Percentiles rank a stretch among this genome's conserved stretches.
Conservation (phyloP, 2,329 filamentous ascomycete species). For the Verticillium nubilum region DNA sequence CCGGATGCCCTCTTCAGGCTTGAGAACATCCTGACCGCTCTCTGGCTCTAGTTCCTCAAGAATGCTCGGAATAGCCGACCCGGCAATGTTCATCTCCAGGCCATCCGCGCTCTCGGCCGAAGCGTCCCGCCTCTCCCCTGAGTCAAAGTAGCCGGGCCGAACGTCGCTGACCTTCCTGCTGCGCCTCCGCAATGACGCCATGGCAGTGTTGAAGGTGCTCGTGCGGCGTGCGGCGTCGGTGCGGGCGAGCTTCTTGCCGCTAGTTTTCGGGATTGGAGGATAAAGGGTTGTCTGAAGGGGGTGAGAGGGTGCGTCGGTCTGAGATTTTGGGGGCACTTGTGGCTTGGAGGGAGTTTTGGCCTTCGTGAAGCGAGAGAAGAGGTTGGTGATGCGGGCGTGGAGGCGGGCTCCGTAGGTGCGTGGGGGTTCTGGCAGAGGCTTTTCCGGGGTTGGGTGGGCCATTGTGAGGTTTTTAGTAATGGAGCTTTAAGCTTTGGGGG, state of each 20-base stretch:
- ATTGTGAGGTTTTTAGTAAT: background rate
- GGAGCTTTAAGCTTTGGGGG: background rate
- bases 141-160: conserved; percentile 9
- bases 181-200: conserved; percentile 1
- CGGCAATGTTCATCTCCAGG: conserved; percentile 10
- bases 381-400: background rate
- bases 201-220: background rate
- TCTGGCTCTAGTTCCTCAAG: background rate
- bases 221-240: background rate
- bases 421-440: background rate
- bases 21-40: background rate
- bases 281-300: background rate
- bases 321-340: background rate
- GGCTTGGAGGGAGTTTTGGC: background rate
- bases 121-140: background rate
- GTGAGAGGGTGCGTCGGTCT: background rate
- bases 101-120: background rate
- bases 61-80: background rate
- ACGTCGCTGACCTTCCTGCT: conserved; percentile 1
- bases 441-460: background rate
- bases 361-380: background rate
- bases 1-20: background rate
- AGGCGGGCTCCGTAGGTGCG: background rate
- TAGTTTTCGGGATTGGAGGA: background rate
- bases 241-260: background rate